phyloP scores from a whole-genome alignment of 2,329 filamentous ascomycete genomes.

The Elsinoe necatrix region DNA sequence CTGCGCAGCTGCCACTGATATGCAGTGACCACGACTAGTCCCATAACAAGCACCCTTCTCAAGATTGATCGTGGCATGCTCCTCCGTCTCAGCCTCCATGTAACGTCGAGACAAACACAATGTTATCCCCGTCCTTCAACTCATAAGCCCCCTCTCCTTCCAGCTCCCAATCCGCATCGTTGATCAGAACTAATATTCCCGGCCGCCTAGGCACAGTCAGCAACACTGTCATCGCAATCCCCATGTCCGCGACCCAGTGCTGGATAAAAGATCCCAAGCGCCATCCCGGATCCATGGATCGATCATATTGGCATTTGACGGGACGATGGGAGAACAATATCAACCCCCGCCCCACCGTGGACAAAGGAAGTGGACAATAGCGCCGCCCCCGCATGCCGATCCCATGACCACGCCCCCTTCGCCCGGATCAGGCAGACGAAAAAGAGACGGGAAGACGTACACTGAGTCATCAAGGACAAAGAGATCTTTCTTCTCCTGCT shows the following conservation, averaged over 20 bases:
- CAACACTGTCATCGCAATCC: not conserved
- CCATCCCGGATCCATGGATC: no score
- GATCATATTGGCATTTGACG: not conserved
- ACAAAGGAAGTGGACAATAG: not conserved
- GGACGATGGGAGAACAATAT: not conserved
- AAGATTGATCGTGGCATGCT: not conserved
- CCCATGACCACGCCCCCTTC: no score
- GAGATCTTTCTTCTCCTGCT: conserved; percentile 73
- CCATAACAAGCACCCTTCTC: no score
- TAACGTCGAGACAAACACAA: conserved; percentile 92
- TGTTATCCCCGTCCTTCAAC: conserved; percentile 71
- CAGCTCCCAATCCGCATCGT: conserved; percentile 96
- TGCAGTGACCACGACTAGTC: no score
- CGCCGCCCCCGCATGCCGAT: no score
- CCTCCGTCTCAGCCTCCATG: conserved; percentile 64
- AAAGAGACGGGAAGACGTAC: conserved; percentile 48
- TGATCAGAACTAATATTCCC: conserved; percentile 91
- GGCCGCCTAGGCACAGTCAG: conserved; percentile 58
- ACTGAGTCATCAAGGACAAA: conserved; percentile 83
- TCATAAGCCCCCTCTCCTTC: conserved; percentile 90
- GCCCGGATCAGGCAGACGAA: not conserved
- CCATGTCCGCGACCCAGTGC: not conserved
- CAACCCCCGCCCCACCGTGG: not conserved
- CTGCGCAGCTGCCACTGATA: no score
- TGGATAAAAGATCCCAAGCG: no score